Evolutionary conservation across 345 rosid species (phyloP), one percentile per base, ranked within the genome.

Genomic region (Turritis glabra): DNA sequence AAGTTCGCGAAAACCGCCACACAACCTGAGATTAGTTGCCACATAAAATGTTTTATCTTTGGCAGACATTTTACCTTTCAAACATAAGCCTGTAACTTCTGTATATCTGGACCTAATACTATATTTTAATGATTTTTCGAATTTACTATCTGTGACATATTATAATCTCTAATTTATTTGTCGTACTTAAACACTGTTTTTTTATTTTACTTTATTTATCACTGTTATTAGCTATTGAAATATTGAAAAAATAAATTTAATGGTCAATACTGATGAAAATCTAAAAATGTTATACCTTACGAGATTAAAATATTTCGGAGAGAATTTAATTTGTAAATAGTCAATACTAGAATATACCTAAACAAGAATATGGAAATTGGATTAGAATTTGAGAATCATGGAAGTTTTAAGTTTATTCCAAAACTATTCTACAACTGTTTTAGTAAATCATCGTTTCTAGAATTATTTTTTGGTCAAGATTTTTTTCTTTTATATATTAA

Each of bases 151-250:
- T n/a, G n/a, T n/a, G n/a, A n/a, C n/a, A n/a, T n/a, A n/a, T n/a
- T n/a, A n/a, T n/a, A n/a, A n/a, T n/a, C n/a, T n/a, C n/a, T n/a
- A n/a, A n/a, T n/a, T n/a, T n/a, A n/a, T n/a, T 61, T 51, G 69
- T 72, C 69, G 59, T 71, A 47, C 38, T 22, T 15, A 18, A 38
- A 58, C 27, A 32, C 54, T 8, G n/a, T n/a, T 33, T 35, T 56
- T 30, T 58, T 19, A 58, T 58, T 10, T 35, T 35, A 35, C 64
- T 59, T 37, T 57, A 18, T 25, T 54, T 54, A 7, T 57, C 43
- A 11, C 17, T 32, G 43, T 32, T 57, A 5, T 57, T 32, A 56
- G 25, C 17, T 9, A 30, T 17, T 29, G 4, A 9, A 30, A 30
- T 30, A n/a, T 56, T 56, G 25, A 33, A 25, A 52, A 26, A 26